Base-by-base conservation (phyloP, 2,329 filamentous ascomycete genomes). In the Trichophaea hybrida region DNA sequence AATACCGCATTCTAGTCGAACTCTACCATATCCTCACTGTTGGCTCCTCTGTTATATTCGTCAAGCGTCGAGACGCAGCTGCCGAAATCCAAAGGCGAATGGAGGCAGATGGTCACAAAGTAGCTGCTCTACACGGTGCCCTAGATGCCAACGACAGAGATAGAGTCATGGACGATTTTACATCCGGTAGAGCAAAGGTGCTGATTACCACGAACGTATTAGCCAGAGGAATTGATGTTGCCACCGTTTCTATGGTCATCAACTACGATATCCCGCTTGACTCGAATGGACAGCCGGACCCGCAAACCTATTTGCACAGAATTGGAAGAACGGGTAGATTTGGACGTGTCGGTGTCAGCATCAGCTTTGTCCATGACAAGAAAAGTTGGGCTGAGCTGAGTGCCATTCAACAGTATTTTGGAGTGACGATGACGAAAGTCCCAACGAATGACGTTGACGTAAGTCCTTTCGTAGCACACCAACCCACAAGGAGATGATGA, bases 161-260 rank as follows among this genome's bases (percentile, higher is more conserved):
- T 69, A 75, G 78, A 0, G 80, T 97, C 62, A 84, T 98, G 62
- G 82, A 91, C 69, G 80, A 86, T 59, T 98, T 98, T 80, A 84
- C 93, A 60, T 80, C 75, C 49, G 91, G 91, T 43, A 80, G 84
- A 61, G 88, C 88, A 69, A 98, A 98, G 76, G 93, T 98, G 6
- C 83, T 98, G 63, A 96, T 98, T 70, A 94, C 93, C 1, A 98
- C 93, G 67, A 98, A 98, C 70, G 90, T 98, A 40, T 80, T 98
- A 60, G 87, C 93, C 6, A 89, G 93, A 70, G 93, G 93, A 71
- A 97, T 98, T 69, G 93, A 98, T 70, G 80, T 83, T 76, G 97
- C 71, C 73, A 94, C 75, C 33, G 93, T 98, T 12, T 95, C 89
- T 7, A 93, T 98, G 84, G 93, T 98, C 57, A 89, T 98, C 77